Base-by-base conservation (phyloP, 2,329 filamentous ascomycete genomes). In the Erysiphe neolycopersici region DNA sequence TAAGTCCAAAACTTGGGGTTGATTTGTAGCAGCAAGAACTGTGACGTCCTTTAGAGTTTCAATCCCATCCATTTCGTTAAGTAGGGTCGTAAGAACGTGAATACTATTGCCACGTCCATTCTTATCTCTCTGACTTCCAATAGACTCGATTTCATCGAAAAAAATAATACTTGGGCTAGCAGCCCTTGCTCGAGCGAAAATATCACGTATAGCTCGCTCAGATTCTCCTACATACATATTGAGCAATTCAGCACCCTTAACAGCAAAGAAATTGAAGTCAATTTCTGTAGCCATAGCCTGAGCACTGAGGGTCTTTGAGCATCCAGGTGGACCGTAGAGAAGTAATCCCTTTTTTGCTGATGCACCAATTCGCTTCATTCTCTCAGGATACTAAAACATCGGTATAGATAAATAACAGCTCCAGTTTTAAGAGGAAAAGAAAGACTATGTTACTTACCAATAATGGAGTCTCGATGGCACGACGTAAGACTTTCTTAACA, bases 171-270 rank as follows among this genome's bases (percentile, higher is more conserved):
- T 84, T 0, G 87, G 87, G 43, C 76, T 75, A 9, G 84, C 85
- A n/a, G 78, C 76, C 37, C 79, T 69, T 1, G 87, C 87, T 52
- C 85, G 80, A 43, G 76, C 70, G 57, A 95, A 94, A 1, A 94
- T 72, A 44, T 83, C 79, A 33, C 87, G 74, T 37, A 94, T 70
- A 8, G 79, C 76, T 11, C 83, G 73, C 61, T 95, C 87, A 1
- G 84, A 87, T 59, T 95, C 87, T 47, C 87, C 87, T 16, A 95
- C 85, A 59, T 94, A 95, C 81, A 92, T 93, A 61, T 84, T 91
- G 47, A 93, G 74, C 12, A 94, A 70, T 60, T 94, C 87, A 32
- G 83, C 83, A 22, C 84, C 87, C 61, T 94, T 93, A 50, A 95
- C 81, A 9, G 84, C 79, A 56, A 94, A 76, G 64, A 94, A 94